phyloP scores from a whole-genome alignment of 257 asterid species.

The Jacaranda mimosifolia region DNA sequence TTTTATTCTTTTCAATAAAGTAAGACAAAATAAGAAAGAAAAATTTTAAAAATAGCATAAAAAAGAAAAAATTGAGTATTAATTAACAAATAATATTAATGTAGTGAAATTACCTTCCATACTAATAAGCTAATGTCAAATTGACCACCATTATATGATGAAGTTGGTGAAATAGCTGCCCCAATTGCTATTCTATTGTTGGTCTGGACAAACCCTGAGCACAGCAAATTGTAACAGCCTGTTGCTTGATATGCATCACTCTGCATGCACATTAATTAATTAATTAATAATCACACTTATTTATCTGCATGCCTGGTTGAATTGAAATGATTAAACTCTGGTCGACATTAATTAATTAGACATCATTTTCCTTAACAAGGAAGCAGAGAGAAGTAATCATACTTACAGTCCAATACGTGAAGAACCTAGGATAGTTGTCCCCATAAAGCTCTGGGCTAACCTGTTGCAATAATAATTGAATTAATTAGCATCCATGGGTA shows the following conservation, averaged over 20 bases:
- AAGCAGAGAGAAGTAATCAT: background rate
- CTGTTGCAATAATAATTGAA: conserved; percentile 46
- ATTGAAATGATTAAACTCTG: conserved; percentile 27
- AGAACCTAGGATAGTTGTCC: conserved; percentile 84
- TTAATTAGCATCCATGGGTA: conserved; percentile 27
- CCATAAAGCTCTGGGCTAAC: conserved; percentile 95
- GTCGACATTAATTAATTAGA: conserved; percentile 14
- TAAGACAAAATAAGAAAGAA: background rate
- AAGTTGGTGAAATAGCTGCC: conserved; percentile 91
- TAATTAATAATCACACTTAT: conserved; percentile 25
- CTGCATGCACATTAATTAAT: conserved; percentile 48
- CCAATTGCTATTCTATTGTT: conserved; percentile 84
- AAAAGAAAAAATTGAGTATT: no score
- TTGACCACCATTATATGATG: conserved; percentile 80
- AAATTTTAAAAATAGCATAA: no score
- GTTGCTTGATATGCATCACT: conserved; percentile 94
- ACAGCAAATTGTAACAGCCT: conserved; percentile 89
- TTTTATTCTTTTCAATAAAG: no score
- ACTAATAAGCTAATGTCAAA: conserved; percentile 84
- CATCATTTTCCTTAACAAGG: background rate
- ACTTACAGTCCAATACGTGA: conserved; percentile 97
- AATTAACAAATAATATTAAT: background rate
- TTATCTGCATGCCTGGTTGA: conserved; percentile 36
- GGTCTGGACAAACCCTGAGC: conserved; percentile 95
- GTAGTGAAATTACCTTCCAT: conserved; percentile 75